Evolutionary conservation across 2,329 filamentous ascomycete genomes (phyloP).

Genomic region (Cercospora janseana): DNA sequence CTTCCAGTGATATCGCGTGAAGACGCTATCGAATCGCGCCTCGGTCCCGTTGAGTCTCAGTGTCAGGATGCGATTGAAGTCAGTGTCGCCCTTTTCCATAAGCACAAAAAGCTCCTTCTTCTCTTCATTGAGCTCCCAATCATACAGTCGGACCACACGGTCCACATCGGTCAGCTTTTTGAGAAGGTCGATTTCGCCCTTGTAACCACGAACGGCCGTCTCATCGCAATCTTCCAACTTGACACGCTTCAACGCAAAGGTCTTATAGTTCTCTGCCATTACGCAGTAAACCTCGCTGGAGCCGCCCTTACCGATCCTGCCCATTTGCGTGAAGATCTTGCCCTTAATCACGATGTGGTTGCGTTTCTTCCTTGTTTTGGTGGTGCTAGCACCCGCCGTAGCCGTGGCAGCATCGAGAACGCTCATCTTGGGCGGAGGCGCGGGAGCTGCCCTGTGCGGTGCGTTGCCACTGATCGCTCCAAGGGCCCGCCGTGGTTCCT

Average conservation of each 20-base stretch:
- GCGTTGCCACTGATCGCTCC: conserved; percentile 63
- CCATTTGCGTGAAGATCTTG: conserved; percentile 83
- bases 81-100: conserved; percentile 96
- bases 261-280: conserved; percentile 93
- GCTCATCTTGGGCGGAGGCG: conserved; percentile 92
- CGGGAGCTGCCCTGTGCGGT: conserved; percentile 70
- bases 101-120: conserved; percentile 82
- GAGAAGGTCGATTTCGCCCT: conserved; percentile 91
- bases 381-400: conserved; percentile 73
- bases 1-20: conserved; percentile 98
- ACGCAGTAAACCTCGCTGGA: conserved; percentile 94
- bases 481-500: conserved; percentile 47
- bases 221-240: conserved; percentile 88
- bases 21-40: conserved; percentile 77
- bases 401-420: conserved; percentile 88
- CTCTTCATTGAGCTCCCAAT: conserved; percentile 90
- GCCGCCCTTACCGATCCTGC: conserved; percentile 86
- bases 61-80: conserved; percentile 81
- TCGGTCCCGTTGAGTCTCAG: conserved; percentile 66
- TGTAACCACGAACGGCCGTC: conserved; percentile 77
- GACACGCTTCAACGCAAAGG: conserved; percentile 91
- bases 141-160: conserved; percentile 83
- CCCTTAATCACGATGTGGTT: conserved; percentile 86
- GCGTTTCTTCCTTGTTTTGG: conserved; percentile 72
- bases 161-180: conserved; percentile 80